phyloP scores from a whole-genome alignment of 2,329 filamentous ascomycete species.

The Monilinia laxa region DNA sequence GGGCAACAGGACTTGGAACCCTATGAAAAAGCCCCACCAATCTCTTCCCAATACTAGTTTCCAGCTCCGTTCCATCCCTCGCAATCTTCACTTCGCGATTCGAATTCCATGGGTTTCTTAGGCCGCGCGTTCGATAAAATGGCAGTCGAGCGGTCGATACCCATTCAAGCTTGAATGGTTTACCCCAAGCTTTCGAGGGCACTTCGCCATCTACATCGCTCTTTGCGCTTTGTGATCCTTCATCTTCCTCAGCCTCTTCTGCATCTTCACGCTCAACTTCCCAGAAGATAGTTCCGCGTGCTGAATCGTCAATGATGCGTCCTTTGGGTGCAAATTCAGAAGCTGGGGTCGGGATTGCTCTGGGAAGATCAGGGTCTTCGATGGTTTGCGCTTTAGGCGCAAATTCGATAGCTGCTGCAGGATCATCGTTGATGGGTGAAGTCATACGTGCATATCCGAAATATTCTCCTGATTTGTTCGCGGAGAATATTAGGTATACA shows the following conservation, averaged over 20 bases:
- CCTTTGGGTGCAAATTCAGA: conserved; percentile 78
- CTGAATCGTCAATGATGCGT: conserved; percentile 87
- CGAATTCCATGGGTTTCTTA: conserved; percentile 92
- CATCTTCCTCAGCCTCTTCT: conserved; percentile 46
- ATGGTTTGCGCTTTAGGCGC: conserved; percentile 61
- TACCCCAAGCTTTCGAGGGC: conserved; percentile 66
- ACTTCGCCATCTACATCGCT: conserved; percentile 42
- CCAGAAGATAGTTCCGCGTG: conserved; percentile 96
- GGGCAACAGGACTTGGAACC: conserved; percentile 36
- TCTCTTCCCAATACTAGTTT: conserved; percentile 74
- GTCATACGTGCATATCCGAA: conserved; percentile 92
- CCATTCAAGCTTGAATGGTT: conserved; percentile 91
- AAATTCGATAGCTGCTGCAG: conserved; percentile 66
- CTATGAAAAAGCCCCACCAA: conserved; percentile 77
- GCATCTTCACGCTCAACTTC: conserved; percentile 68
- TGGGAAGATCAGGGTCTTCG: conserved; percentile 66
- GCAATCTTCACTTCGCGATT: conserved; percentile 96
- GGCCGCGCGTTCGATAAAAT: conserved; percentile 82
- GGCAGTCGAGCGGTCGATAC: conserved; percentile 78
- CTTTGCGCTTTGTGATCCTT: conserved; percentile 42
- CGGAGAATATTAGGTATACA: conserved; percentile 91
- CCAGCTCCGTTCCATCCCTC: conserved; percentile 88
- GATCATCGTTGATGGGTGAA: conserved; percentile 78
- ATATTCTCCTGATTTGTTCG: conserved; percentile 96
- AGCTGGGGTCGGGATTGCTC: conserved; percentile 75